These are phyloP conservation scores for Gnomoniopsis smithogilvyi DNA, from an alignment of 2,329 filamentous ascomycete genomes.

Conservation along the genomic window DNA sequence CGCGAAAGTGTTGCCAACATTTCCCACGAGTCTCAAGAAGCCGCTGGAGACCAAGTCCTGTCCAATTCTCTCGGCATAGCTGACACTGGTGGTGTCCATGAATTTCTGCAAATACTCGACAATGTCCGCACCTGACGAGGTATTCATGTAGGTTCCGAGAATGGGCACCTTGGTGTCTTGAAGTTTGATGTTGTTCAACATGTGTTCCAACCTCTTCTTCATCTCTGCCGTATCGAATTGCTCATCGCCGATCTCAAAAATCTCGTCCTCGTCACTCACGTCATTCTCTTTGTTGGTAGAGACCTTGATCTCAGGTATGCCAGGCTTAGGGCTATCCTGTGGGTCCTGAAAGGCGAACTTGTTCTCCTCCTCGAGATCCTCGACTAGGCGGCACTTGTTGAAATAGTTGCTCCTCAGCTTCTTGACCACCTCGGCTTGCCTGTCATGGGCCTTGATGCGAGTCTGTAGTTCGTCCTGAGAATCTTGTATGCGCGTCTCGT, in stretches of 20 bases:
- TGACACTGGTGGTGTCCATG: constrained; percentile 78
- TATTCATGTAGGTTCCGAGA: constrained; percentile 90
- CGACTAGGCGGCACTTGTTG: constrained; percentile 95
- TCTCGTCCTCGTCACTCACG: constrained; percentile 72
- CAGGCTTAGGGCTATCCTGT: constrained; percentile 61
- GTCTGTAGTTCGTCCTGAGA: constrained; percentile 92
- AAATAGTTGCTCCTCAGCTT: constrained; percentile 96
- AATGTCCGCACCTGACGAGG: constrained; percentile 86
- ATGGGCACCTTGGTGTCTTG: constrained; percentile 95
- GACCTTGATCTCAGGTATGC: constrained; percentile 85
- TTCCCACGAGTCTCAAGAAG: constrained; percentile 86
- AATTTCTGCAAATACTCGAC: constrained; percentile 91
- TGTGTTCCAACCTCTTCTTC: constrained; percentile 84
- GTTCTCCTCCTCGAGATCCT: constrained; percentile 97
- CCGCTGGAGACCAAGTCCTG: constrained; percentile 87
- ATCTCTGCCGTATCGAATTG: constrained; percentile 81
- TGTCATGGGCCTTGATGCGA: constrained; percentile 89
- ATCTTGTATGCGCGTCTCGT: constrained; percentile 85
- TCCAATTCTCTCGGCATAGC: constrained; percentile 89
- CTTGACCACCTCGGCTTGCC: constrained; percentile 84
- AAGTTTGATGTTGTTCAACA: constrained; percentile 81
- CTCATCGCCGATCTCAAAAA: constrained; percentile 87
- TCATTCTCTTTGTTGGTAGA: constrained; percentile 58
- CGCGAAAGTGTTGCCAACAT: constrained; percentile 91
- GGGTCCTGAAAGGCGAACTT: constrained; percentile 96